These are phyloP conservation scores for Ceratobasidium sp. DNA, from an alignment of 1,284 basidiomycete genomes.

Conservation along the genomic window DNA sequence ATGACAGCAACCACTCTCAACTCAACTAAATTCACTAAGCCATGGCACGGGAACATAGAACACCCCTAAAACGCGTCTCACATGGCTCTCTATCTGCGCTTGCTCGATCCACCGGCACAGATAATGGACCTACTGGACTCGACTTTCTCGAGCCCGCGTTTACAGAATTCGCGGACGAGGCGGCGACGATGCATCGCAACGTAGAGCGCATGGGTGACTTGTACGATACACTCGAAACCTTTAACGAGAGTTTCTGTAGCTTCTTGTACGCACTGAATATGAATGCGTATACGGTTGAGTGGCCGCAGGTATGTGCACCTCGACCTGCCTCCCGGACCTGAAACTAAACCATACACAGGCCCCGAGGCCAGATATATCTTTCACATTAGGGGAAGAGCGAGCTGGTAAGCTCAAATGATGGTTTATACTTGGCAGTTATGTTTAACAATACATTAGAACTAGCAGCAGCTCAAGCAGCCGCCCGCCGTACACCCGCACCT, in stretches of 20 bases:
- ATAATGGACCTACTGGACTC: constrained; percentile 81
- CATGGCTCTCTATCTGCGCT: constrained; percentile 90
- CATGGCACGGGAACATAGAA: constrained; percentile 62
- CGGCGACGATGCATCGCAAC: constrained; percentile 82
- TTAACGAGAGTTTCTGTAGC: constrained; percentile 94
- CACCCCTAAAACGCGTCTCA: constrained; percentile 89
- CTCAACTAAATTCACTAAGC: background rate
- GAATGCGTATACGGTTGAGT: constrained; percentile 93
- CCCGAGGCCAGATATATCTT: constrained; percentile 67
- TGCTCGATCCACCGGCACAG: constrained; percentile 69
- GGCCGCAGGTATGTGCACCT: constrained; percentile 76
- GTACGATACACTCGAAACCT: constrained; percentile 81
- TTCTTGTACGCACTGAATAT: constrained; percentile 94
- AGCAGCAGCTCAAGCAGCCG: constrained; percentile 59
- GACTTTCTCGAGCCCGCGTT: constrained; percentile 89
- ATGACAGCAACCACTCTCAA: background rate
- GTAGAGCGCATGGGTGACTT: constrained; percentile 78
- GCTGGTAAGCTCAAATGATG: constrained; percentile 68
- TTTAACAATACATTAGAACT: constrained; percentile 56
- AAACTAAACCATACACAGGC: background rate
- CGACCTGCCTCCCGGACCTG: constrained; percentile 10
- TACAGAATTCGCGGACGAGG: constrained; percentile 89
- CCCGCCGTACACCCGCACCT: constrained; percentile 46
- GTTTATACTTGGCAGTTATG: background rate
- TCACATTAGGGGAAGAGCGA: constrained; percentile 68